Evolutionary conservation across 1,284 basidiomycete genomes (phyloP).

Genomic region (Tetrapyrgos nigripes): DNA sequence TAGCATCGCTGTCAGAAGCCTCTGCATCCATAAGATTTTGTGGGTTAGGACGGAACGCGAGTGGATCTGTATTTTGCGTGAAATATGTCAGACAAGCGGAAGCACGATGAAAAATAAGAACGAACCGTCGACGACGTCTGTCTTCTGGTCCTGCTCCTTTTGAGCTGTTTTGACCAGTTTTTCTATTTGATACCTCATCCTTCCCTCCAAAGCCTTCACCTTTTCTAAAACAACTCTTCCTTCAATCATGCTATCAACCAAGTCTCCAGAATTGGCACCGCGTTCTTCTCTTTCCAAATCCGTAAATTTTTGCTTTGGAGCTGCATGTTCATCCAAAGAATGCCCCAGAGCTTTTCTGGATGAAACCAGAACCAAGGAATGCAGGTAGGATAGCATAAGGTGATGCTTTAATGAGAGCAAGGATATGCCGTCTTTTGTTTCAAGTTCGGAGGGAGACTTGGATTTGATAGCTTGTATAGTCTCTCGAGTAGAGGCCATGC

Average conservation of each 20-base stretch:
- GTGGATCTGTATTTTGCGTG: conserved; percentile 69
- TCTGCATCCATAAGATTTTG: conserved; percentile 59
- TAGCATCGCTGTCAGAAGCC: conserved; percentile 42
- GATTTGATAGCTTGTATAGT: conserved; percentile 63
- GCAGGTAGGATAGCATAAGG: conserved; percentile 86
- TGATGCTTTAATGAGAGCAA: conserved; percentile 91
- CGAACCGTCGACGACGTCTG: conserved; percentile 66
- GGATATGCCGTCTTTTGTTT: conserved; percentile 86
- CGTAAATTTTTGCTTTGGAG: conserved; percentile 61
- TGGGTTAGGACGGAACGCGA: conserved; percentile 93
- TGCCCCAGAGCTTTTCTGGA: conserved; percentile 73
- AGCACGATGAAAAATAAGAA: conserved; percentile 13
- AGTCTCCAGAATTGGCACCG: conserved; percentile 65
- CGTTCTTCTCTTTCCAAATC: conserved; percentile 55
- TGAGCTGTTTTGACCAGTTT: conserved; percentile 85
- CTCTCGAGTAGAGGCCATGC: conserved; percentile 67
- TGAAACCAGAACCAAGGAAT: conserved; percentile 82
- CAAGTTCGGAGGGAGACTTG: conserved; percentile 56
- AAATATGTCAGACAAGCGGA: not conserved
- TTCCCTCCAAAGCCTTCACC: conserved; percentile 79
- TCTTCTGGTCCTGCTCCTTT: conserved; percentile 51
- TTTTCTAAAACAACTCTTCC: conserved; percentile 82
- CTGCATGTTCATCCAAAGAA: conserved; percentile 57
- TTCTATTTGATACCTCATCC: conserved; percentile 95
- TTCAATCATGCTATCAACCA: conserved; percentile 78